A percentile compares a stretch with the other conserved stretches of the same genome.
Conservation (phyloP, 768 basidiomycete species). For the Lactarius sp. region DNA sequence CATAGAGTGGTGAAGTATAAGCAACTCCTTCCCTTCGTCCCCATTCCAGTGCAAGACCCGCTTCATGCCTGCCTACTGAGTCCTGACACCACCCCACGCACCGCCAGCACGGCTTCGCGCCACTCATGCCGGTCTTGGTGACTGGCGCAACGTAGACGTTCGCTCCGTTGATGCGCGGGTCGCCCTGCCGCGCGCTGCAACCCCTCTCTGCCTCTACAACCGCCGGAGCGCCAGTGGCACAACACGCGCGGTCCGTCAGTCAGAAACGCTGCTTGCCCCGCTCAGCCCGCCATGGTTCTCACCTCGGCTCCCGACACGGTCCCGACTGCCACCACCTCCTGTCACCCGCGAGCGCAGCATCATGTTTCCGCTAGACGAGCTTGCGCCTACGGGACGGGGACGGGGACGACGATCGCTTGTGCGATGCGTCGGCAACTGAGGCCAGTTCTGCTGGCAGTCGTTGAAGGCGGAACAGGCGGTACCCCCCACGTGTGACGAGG, state of each 20-base stretch:
- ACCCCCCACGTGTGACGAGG: slow-evolving; percentile 23
- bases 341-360: slow-evolving; percentile 17
- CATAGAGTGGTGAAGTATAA: too few species aligned
- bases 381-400: slow-evolving; percentile 6
- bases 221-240: background rate
- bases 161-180: slow-evolving; percentile 44
- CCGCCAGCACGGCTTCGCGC: slow-evolving; percentile 50
- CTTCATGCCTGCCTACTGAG: slow-evolving; percentile 48
- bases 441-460: background rate
- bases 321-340: too few species aligned
- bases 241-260: background rate
- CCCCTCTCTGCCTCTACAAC: slow-evolving; percentile 27
- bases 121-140: slow-evolving; percentile 45
- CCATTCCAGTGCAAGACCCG: slow-evolving; percentile 51
- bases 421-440: background rate
- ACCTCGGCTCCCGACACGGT: background rate
- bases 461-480: slow-evolving; percentile 18
- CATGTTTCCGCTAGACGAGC: background rate
- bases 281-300: background rate
- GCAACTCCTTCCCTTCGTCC: slow-evolving; percentile 26
- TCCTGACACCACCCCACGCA: slow-evolving; percentile 49
- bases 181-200: slow-evolving; percentile 36
- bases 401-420: background rate
- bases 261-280: background rate
- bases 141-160: slow-evolving; percentile 52